Evolutionary conservation across 2,329 filamentous ascomycete species (phyloP).

Genomic region (Helotiales sp.): DNA sequence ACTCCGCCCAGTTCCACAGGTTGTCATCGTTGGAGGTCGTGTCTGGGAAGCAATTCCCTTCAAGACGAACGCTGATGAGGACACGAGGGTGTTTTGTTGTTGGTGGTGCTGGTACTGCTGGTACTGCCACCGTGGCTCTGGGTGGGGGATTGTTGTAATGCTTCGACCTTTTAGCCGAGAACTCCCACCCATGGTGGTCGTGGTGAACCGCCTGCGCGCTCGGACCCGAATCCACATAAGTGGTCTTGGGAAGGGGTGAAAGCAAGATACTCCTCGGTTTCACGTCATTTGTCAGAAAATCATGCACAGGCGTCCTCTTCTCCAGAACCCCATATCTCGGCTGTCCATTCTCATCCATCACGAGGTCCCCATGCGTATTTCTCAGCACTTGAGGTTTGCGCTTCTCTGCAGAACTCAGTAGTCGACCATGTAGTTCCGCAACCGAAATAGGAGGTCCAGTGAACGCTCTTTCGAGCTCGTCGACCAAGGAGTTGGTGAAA

Average conservation of each 20-base stretch:
- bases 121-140: too few species aligned
- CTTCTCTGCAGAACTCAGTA: conserved; percentile 1
- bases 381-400: neutral
- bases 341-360: neutral
- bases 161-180: neutral
- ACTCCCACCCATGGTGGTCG: neutral
- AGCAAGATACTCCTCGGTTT: conserved; percentile 13
- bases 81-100: conserved; percentile 10
- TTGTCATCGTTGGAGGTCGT: neutral
- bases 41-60: neutral
- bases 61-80: conserved; percentile 11
- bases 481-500: conserved; percentile 7
- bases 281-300: conserved; percentile 4
- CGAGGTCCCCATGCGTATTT: neutral
- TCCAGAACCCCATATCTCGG: conserved; percentile 3
- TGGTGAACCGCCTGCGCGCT: too few species aligned
- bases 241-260: neutral
- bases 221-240: neutral
- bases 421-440: conserved; percentile 2
- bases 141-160: neutral
- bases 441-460: conserved; percentile 11
- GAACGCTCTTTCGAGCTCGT: conserved; percentile 6
- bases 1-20: conserved; percentile 8
- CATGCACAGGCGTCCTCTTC: conserved; percentile 19
- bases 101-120: neutral